A percentile compares a stretch with the other conserved stretches of the same genome.
phyloP scores from a whole-genome alignment of 495 filamentous ascomycete species.

The Cryomyces minteri region DNA sequence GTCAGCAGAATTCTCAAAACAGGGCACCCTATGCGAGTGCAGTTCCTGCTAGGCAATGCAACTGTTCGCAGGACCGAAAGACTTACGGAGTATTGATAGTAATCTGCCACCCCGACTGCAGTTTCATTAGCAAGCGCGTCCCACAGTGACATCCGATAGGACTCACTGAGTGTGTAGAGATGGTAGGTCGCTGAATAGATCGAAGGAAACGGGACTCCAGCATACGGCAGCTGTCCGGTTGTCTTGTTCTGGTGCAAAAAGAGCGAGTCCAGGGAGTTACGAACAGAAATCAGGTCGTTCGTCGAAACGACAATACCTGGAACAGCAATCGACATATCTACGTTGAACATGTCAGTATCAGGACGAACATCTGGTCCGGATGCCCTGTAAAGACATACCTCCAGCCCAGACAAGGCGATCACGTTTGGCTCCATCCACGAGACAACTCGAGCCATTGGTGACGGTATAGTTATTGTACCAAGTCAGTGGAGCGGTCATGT shows the following conservation, averaged over 20 bases:
- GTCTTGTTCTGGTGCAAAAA: slow-evolving; percentile 23
- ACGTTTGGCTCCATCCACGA: slow-evolving; percentile 34
- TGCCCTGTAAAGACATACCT: slow-evolving; percentile 8
- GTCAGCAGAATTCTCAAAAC: too few species aligned
- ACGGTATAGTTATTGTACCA: slow-evolving; percentile 23
- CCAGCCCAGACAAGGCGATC: slow-evolving; percentile 36
- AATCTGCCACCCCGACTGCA: slow-evolving; percentile 13
- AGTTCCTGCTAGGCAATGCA: neutral
- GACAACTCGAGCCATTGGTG: slow-evolving; percentile 24
- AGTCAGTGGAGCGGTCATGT: slow-evolving; percentile 11
- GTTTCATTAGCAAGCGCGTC: too few species aligned
- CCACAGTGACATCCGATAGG: too few species aligned
- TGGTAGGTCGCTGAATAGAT: slow-evolving; percentile 18
- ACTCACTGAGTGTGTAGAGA: slow-evolving; percentile 11
- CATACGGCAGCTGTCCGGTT: slow-evolving; percentile 15
- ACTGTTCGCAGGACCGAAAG: neutral
- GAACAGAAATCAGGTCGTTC: slow-evolving; percentile 24
- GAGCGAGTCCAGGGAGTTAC: slow-evolving; percentile 27
- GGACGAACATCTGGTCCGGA: too few species aligned
- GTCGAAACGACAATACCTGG: slow-evolving; percentile 28
- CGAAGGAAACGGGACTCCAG: slow-evolving; percentile 7
- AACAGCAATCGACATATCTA: slow-evolving; percentile 28
- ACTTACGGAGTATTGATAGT: slow-evolving; percentile 16
- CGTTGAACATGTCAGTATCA: too few species aligned
- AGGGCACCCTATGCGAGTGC: too few species aligned